Conservation (phyloP, 129 eudicot genomes). For the Ambrosia trifida region DNA sequence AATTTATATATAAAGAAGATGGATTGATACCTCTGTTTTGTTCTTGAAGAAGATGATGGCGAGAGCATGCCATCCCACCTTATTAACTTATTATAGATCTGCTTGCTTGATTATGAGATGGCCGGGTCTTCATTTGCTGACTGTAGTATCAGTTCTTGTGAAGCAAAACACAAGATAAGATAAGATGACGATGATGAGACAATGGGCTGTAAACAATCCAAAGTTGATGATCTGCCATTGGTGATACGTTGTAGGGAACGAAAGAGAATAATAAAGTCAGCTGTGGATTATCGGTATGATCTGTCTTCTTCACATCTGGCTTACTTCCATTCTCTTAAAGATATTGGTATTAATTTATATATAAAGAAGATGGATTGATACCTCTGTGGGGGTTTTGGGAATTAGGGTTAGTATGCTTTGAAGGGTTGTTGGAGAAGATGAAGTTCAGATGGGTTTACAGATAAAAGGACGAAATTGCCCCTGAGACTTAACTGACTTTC, state of each 20-base stretch:
- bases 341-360: too few relatives aligned
- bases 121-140: background rate
- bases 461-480: too few relatives aligned
- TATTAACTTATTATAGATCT: slow-evolving; percentile 24
- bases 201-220: slow-evolving; percentile 87
- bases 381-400: too few relatives aligned
- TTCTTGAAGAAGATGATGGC: too few relatives aligned
- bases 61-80: slow-evolving; percentile 14
- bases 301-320: slow-evolving; percentile 79
- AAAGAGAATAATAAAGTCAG: slow-evolving; percentile 60
- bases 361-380: too few relatives aligned
- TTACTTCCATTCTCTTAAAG: slow-evolving; percentile 65
- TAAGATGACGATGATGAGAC: background rate
- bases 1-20: too few relatives aligned
- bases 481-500: too few relatives aligned
- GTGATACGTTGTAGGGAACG: slow-evolving; percentile 80
- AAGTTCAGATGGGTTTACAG: too few relatives aligned
- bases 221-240: slow-evolving; percentile 68
- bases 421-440: too few relatives aligned
- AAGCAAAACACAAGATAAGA: slow-evolving; percentile 11
- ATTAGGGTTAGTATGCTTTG: too few relatives aligned
- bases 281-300: slow-evolving; percentile 76
- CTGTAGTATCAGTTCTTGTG: slow-evolving; percentile 8
- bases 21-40: too few relatives aligned
- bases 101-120: background rate